Conservation (phyloP, 1,284 basidiomycete species). For the Fomes fomentarius region DNA sequence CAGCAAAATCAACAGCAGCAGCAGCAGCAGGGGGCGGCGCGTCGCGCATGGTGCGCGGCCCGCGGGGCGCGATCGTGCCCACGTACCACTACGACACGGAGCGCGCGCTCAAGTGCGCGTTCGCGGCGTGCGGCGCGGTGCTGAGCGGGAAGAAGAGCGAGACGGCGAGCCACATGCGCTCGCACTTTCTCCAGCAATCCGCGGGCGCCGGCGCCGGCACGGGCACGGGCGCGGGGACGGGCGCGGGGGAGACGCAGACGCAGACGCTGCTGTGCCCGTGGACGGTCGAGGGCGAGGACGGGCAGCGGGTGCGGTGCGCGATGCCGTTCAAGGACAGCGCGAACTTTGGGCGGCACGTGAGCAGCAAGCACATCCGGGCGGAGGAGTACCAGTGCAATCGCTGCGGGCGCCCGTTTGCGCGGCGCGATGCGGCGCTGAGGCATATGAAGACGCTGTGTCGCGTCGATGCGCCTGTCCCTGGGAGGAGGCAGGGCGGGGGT, state of each 20-base stretch:
- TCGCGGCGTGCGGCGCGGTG: constrained; percentile 11
- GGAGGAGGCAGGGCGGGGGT: constrained; percentile 7
- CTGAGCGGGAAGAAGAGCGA: constrained; percentile 23
- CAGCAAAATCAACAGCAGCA: too few relatives aligned
- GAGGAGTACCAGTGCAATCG: constrained; percentile 24
- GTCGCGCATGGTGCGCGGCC: not conserved
- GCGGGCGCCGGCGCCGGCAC: too few relatives aligned
- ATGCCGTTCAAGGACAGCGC: constrained; percentile 25
- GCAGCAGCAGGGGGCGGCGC: not conserved
- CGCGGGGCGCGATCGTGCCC: constrained; percentile 18
- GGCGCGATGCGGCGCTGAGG: constrained; percentile 22
- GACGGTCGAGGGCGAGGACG: constrained; percentile 6
- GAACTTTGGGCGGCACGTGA: constrained; percentile 24
- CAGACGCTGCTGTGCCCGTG: constrained; percentile 19
- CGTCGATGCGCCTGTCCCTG: not conserved
- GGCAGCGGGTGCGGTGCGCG: constrained; percentile 9
- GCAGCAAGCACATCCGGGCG: constrained; percentile 20
- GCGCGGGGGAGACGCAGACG: too few relatives aligned
- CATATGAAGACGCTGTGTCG: constrained; percentile 27
- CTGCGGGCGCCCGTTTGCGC: constrained; percentile 19
- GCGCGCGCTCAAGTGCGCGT: constrained; percentile 18
- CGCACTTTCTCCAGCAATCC: constrained; percentile 15
- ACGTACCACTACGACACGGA: constrained; percentile 21
- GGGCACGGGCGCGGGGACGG: too few relatives aligned
- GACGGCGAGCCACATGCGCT: constrained; percentile 22